Evolutionary conservation across 306 rosid species (phyloP), one percentile per base, ranked within the genome.

Genomic region (Parietaria judaica): DNA sequence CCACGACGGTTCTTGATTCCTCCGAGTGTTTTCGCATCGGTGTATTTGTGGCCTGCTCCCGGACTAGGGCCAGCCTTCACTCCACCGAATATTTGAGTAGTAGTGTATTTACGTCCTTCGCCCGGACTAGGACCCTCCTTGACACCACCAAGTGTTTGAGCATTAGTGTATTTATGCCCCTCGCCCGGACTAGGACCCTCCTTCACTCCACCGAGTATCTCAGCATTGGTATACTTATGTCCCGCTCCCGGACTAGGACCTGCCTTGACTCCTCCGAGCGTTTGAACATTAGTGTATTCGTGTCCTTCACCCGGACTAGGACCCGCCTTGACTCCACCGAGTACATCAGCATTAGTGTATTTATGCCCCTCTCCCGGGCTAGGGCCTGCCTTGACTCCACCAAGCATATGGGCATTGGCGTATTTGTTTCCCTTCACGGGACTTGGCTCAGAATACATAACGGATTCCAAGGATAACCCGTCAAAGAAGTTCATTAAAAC

Each of bases 401-500:
- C 52, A 7, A 70, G 64, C 4, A 41, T 65, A 8, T 65, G 15
- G 16, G 11, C 35, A 11, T 58, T 36, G 6, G 56, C 36, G 34
- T 54, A 66, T 46, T 63, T 68, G 65, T 74, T 66, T 11, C 78
- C 80, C 0, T 17, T 53, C 0, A 74, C 83, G 1, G 63, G 38
- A n/a, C 81, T 76, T 0, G 76, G 72, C 12, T 72, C 81, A 0
- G 80, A 74, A 14, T 51, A 49, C 60, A 71, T 79, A 13, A 79
- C 73, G 47, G 79, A 72, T 50, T 83, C 86, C 0, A 88, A 64
- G 34, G 78, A 67, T 5, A 85, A 68, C 75, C 88, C 85, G 8
- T 76, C 79, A 56, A 76, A 79, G 54, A 81, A 74, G 16, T 43
- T 79, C 14, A 64, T 80, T 0, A 56, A 36, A 11, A 61, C 63